Evolutionary conservation across 805 yeast genomes (phyloP).

Genomic region (Sungouiella thailandica): DNA sequence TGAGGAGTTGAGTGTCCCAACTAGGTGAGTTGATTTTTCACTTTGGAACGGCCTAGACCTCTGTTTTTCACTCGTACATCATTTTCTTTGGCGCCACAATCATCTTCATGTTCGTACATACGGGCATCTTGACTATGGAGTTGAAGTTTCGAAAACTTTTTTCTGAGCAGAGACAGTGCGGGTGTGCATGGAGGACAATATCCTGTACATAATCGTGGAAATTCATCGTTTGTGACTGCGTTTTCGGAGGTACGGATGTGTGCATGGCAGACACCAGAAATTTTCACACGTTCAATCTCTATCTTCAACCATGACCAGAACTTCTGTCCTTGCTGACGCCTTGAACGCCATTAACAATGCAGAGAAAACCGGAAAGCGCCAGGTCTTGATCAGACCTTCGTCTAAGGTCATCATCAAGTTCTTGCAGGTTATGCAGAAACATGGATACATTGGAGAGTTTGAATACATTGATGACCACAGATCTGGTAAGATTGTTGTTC

Average conservation of each 20-base stretch:
- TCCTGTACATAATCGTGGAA: not conserved
- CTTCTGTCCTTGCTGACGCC: constrained; percentile 98
- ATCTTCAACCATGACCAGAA: constrained; percentile 71
- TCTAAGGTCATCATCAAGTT: constrained; percentile 97
- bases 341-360: constrained; percentile 98
- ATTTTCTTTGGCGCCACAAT: no score
- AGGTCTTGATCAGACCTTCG: constrained; percentile 96
- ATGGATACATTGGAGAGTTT: constrained; percentile 98
- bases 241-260: constrained; percentile 3
- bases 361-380: constrained; percentile 99
- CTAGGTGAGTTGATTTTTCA: no score
- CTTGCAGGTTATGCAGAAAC: constrained; percentile 95
- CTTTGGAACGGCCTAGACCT: no score
- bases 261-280: constrained; percentile 1
- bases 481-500: constrained; percentile 95
- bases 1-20: no score
- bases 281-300: constrained; percentile 2
- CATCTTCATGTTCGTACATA: no score
- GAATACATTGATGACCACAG: constrained; percentile 99
- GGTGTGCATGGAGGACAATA: not conserved
- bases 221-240: constrained; percentile 1
- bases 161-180: constrained; percentile 4
- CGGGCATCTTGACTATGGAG: constrained; percentile 34
- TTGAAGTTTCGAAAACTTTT: constrained; percentile 11
- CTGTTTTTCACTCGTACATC: no score